Evolutionary conservation across 1,284 basidiomycete genomes (phyloP).

Genomic region (Cryptococcus deneoformans): DNA sequence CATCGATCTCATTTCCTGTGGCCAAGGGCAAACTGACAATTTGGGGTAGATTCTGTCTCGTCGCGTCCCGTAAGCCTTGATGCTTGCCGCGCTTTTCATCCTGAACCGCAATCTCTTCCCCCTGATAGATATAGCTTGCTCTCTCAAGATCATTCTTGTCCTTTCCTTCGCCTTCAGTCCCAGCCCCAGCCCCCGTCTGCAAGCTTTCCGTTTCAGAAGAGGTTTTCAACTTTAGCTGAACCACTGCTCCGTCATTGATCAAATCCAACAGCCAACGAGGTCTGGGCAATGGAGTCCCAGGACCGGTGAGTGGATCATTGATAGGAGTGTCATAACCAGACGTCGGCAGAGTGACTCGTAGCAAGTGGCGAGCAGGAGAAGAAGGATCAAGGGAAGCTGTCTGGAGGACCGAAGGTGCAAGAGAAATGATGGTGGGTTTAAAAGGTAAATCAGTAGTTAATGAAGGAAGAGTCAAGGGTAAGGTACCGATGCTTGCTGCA

Average conservation of each 20-base stretch:
- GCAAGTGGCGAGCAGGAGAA: conserved; percentile 61
- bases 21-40: conserved; percentile 20
- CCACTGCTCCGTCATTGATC: conserved; percentile 63
- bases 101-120: conserved; percentile 57
- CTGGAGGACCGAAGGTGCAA: conserved; percentile 74
- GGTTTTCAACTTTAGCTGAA: conserved; percentile 61
- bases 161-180: not conserved
- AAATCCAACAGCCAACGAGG: conserved; percentile 73
- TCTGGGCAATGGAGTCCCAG: conserved; percentile 59
- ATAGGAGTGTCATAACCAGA: conserved; percentile 72
- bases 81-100: conserved; percentile 70
- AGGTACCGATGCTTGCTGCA: conserved; percentile 5
- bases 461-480: conserved; percentile 28
- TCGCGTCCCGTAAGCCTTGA: conserved; percentile 8
- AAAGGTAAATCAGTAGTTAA: conserved; percentile 39
- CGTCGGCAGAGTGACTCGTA: conserved; percentile 75
- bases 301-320: conserved; percentile 72
- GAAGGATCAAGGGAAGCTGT: conserved; percentile 55
- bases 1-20: not conserved
- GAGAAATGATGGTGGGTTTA: conserved; percentile 52
- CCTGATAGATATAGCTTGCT: conserved; percentile 56
- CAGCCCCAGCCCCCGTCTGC: no score
- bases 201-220: not conserved
- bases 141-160: no score
- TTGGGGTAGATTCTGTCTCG: conserved; percentile 24